These are phyloP conservation scores for Rhizoctonia solani DNA, from an alignment of 1,284 basidiomycete species.

Conservation along the genomic window DNA sequence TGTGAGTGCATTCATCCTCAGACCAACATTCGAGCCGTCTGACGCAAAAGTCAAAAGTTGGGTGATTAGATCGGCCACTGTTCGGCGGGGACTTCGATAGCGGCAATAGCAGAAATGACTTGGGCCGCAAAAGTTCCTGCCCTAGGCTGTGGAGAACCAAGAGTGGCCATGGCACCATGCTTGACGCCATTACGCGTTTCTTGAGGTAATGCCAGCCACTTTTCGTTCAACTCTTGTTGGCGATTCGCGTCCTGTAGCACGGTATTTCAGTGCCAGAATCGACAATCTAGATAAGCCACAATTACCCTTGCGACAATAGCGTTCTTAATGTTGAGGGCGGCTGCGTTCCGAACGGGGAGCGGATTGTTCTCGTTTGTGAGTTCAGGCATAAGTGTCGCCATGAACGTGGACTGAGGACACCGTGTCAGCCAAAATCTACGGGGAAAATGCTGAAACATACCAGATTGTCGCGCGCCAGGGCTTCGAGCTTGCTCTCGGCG, in stretches of 20 bases:
- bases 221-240: conserved; percentile 72
- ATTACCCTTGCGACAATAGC: conserved; percentile 86
- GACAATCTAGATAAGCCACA: conserved; percentile 41
- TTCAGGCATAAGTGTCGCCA: conserved; percentile 82
- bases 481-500: conserved; percentile 87
- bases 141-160: conserved; percentile 72
- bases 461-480: conserved; percentile 82
- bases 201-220: conserved; percentile 79
- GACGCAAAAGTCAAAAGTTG: conserved; percentile 87
- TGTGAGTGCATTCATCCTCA: conserved; percentile 90
- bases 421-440: conserved; percentile 35
- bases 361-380: conserved; percentile 73
- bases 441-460: conserved; percentile 52
- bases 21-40: conserved; percentile 72
- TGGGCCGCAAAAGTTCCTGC: conserved; percentile 90
- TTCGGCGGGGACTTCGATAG: conserved; percentile 85
- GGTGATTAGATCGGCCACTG: conserved; percentile 92
- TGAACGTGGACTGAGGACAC: conserved; percentile 59
- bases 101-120: conserved; percentile 90
- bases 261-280: conserved; percentile 38
- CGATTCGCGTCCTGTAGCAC: conserved; percentile 70
- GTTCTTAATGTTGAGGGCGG: conserved; percentile 97
- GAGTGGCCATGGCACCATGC: conserved; percentile 80
- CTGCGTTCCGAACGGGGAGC: conserved; percentile 87
- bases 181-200: conserved; percentile 84